Conservation (phyloP, 148 eudicot genomes). For the Fagopyrum esculentum region DNA sequence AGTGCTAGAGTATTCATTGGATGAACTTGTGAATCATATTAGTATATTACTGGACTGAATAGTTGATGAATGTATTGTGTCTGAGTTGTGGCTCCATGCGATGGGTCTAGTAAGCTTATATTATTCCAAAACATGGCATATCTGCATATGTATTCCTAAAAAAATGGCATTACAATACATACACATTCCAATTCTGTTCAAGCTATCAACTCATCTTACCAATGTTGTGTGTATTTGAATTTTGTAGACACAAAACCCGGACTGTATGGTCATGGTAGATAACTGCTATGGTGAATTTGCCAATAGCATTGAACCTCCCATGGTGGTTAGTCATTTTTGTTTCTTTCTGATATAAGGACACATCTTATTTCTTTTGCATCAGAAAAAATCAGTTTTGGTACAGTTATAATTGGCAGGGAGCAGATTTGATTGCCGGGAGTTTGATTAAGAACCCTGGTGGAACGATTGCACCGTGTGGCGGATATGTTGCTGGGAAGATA, state of each 20-base stretch:
- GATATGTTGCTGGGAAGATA: conserved; percentile 83
- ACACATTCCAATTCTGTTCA: neutral
- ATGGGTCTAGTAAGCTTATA: neutral
- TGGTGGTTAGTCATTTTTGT: conserved; percentile 61
- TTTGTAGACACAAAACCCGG: conserved; percentile 68
- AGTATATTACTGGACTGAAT: neutral
- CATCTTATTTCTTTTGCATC: neutral
- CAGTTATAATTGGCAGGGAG: conserved; percentile 54
- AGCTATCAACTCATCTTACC: neutral
- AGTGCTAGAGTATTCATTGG: conserved; percentile 1
- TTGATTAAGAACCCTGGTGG: conserved; percentile 97
- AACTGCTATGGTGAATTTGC: conserved; percentile 97
- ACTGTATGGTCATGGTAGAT: conserved; percentile 93
- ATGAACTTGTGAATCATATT: neutral
- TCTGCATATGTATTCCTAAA: too few species aligned
- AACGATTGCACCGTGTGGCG: conserved; percentile 97
- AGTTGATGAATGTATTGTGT: neutral
- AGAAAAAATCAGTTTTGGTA: neutral
- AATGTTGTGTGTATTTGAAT: conserved; percentile 6
- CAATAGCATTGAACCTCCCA: conserved; percentile 77
- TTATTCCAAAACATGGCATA: neutral
- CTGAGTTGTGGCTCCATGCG: conserved; percentile 1
- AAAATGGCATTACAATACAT: neutral
- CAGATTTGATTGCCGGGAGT: conserved; percentile 95
- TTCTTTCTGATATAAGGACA: conserved; percentile 1